phyloP scores from a whole-genome alignment of 139 green algal species.

The Chlamydomonas sp. region DNA sequence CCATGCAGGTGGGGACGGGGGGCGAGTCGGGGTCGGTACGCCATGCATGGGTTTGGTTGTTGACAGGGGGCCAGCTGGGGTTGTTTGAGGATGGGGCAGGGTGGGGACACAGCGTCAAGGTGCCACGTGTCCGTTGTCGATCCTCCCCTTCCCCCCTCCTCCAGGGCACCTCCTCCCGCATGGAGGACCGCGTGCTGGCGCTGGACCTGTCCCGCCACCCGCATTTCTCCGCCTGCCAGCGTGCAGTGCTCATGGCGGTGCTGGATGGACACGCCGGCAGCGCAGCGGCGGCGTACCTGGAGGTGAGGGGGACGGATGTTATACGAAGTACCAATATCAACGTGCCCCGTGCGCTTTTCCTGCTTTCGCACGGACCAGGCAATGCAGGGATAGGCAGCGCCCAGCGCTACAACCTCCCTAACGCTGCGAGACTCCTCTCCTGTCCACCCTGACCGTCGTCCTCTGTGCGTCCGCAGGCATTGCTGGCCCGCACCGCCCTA shows the following conservation, averaged over 20 bases:
- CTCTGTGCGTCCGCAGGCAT: too few relatives aligned
- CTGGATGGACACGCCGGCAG: conserved; percentile 34
- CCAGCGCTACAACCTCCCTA: too few relatives aligned
- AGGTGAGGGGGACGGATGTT: background rate
- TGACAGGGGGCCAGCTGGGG: background rate
- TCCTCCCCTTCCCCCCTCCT: background rate
- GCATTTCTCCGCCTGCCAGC: conserved; percentile 7
- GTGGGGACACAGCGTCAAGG: background rate
- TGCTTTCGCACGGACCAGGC: too few relatives aligned
- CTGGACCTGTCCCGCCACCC: conserved; percentile 8
- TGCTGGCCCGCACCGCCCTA: too few relatives aligned
- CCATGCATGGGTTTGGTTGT: background rate
- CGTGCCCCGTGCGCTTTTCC: too few relatives aligned
- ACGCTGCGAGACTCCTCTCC: too few relatives aligned
- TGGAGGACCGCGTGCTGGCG: conserved; percentile 38
- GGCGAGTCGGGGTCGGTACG: background rate
- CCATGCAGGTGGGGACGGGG: background rate
- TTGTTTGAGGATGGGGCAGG: background rate
- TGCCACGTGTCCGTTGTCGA: background rate
- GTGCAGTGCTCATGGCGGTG: conserved; percentile 30
- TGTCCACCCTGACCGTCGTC: too few relatives aligned
- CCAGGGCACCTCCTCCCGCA: background rate
- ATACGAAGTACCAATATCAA: too few relatives aligned
- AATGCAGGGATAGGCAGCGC: too few relatives aligned
- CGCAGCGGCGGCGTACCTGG: conserved; percentile 26